Conservation (phyloP, 805 yeast genomes). For the Trichomonascus vanleenenianus region DNA sequence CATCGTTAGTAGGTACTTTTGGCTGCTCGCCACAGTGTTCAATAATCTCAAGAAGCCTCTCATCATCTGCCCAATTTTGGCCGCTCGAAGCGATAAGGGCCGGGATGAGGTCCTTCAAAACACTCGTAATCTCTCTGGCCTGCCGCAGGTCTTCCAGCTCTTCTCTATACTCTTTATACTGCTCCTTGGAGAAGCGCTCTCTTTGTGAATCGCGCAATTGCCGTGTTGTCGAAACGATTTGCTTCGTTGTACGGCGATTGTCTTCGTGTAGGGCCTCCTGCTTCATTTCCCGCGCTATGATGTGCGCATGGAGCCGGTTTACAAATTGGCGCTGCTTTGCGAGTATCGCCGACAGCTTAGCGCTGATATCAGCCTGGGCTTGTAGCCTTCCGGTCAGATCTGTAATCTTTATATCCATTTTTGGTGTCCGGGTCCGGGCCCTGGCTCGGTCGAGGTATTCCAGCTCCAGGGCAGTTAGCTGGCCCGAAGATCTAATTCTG, state of each 20-base stretch:
- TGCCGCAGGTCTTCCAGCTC: constrained; percentile 1
- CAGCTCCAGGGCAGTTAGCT: constrained; percentile 8
- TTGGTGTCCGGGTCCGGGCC: too few species aligned
- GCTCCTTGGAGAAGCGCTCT: constrained; percentile 4
- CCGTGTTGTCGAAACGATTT: not conserved
- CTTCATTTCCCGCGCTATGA: too few species aligned
- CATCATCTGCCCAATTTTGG: constrained; percentile 16
- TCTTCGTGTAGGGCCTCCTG: too few species aligned
- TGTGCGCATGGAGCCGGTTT: too few species aligned
- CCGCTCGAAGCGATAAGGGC: constrained; percentile 17
- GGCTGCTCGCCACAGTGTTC: too few species aligned
- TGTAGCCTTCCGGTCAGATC: not conserved
- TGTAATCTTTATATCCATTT: too few species aligned
- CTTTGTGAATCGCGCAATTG: constrained; percentile 1
- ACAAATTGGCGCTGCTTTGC: too few species aligned
- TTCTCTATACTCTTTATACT: constrained; percentile 4
- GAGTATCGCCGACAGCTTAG: too few species aligned
- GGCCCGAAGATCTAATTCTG: constrained; percentile 2
- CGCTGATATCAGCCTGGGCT: too few species aligned
- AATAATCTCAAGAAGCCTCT: not conserved
- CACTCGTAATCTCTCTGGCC: constrained; percentile 6
- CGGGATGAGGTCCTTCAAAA: constrained; percentile 16
- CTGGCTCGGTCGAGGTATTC: constrained; percentile 5
- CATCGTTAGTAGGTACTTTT: too few species aligned
- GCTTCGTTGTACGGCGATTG: too few species aligned